phyloP scores from a whole-genome alignment of 495 filamentous ascomycete species.

The Chaetomium cochliodes region DNA sequence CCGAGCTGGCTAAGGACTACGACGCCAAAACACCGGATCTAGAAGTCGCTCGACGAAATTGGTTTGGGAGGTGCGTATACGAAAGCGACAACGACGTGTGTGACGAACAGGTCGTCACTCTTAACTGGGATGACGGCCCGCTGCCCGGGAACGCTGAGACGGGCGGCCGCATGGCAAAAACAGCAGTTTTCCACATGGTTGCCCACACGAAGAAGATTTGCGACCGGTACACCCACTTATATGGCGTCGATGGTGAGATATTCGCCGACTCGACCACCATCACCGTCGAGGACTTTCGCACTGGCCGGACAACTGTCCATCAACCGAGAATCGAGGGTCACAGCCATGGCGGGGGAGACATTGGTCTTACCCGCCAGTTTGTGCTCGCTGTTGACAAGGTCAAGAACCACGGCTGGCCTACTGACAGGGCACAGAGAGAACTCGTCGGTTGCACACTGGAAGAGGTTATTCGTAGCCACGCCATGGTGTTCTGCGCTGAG shows the following conservation, averaged over 20 bases:
- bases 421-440: slow-evolving; percentile 69
- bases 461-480: slow-evolving; percentile 84
- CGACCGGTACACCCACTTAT: slow-evolving; percentile 74
- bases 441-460: slow-evolving; percentile 79
- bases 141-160: slow-evolving; percentile 15
- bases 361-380: slow-evolving; percentile 75
- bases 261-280: slow-evolving; percentile 70
- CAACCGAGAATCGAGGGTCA: slow-evolving; percentile 52
- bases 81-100: slow-evolving; percentile 88
- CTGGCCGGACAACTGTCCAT: slow-evolving; percentile 53
- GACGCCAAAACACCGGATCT: slow-evolving; percentile 46
- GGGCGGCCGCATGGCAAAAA: slow-evolving; percentile 65
- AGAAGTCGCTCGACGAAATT: slow-evolving; percentile 62
- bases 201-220: slow-evolving; percentile 86
- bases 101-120: slow-evolving; percentile 85
- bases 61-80: slow-evolving; percentile 94
- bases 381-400: slow-evolving; percentile 78
- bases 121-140: slow-evolving; percentile 75
- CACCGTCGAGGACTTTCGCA: slow-evolving; percentile 61
- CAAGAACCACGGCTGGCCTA: slow-evolving; percentile 63
- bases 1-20: slow-evolving; percentile 68
- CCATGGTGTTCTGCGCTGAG: slow-evolving; percentile 91
- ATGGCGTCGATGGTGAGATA: slow-evolving; percentile 83
- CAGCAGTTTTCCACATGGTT: slow-evolving; percentile 89
- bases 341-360: slow-evolving; percentile 86